Percentiles rank a stretch among this genome's conserved stretches.
Evolutionary conservation across 2,329 filamentous ascomycete genomes (phyloP).

Genomic region (Lasiodiplodia sp.): DNA sequence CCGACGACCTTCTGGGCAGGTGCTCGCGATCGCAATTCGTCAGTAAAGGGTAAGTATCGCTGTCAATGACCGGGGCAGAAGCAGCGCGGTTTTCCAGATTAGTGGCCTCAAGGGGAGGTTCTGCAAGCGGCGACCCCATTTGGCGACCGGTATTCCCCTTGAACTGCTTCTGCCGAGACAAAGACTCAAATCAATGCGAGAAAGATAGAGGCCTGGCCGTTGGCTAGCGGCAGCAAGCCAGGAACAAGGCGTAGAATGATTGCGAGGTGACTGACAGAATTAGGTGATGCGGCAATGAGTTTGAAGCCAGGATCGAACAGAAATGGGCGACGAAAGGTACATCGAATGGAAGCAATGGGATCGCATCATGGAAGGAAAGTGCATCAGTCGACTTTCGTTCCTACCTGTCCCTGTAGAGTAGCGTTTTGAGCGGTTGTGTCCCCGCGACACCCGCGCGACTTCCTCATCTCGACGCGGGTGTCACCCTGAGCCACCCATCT

Average conservation of each 20-base stretch:
- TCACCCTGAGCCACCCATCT: neutral
- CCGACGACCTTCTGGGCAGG: conserved; percentile 12
- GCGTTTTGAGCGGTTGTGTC: neutral
- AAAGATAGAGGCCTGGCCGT: neutral
- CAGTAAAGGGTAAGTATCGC: conserved; percentile 12
- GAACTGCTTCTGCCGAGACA: neutral
- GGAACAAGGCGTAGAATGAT: neutral
- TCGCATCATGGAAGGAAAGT: neutral
- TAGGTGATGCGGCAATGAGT: conserved; percentile 3
- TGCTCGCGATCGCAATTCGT: neutral
- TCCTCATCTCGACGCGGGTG: neutral
- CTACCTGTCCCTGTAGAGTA: neutral
- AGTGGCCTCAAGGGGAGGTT: neutral
- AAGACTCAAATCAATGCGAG: neutral
- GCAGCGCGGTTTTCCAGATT: neutral
- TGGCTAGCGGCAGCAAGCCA: neutral
- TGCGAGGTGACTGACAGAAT: neutral
- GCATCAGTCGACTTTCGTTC: neutral
- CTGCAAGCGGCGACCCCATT: conserved; percentile 1
- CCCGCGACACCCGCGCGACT: neutral
- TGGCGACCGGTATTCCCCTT: neutral
- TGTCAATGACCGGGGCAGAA: conserved; percentile 10
- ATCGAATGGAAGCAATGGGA: neutral
- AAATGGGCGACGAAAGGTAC: neutral
- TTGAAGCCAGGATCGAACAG: neutral